Base-by-base conservation (phyloP, 768 basidiomycete species). In the Amanita rimosa region DNA sequence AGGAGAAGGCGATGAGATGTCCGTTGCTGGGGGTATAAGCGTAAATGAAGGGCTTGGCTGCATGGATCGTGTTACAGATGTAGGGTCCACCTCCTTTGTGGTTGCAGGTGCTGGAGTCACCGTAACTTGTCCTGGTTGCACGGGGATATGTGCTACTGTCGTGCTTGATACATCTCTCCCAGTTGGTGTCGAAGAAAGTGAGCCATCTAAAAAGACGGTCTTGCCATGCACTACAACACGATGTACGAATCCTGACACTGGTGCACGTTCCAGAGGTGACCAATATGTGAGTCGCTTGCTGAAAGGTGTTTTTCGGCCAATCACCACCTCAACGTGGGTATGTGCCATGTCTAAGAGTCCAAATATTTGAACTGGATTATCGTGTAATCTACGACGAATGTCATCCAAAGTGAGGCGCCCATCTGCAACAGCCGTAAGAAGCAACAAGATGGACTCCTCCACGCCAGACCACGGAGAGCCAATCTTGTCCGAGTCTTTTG, bases 281-380 rank as follows among this genome's bases (percentile, higher is more conserved):
- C 95, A 99, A 44, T 69, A 70, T 17, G 65, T 64, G 6, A 66
- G 58, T 19, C 71, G 69, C 46, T 67, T 64, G 11, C 60, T 62
- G 62, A 88, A 89, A 37, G 69, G 66, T 16, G 75, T 71, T 49
- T 72, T 74, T 45, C 96, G 80, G 49, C 89, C 87, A 22, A 96
- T 69, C 54, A 94, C 89, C 39, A 99, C 89, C 60, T 99, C 96
- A 33, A 96, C 88, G 54, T 83, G 85, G 1, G 93, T 92, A 52
- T 90, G 77, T 4, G 75, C 60, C 59, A 91, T 89, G 53, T 96
- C 91, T 0, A 90, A 83, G 10, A 98, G 74, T 29, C 83, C 84
- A 61, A 98, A 96, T 60, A 99, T 97, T 35, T 79, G 75, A 16
- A 86, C 76, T 1, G 96, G 95, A 64, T 96, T 97, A 58, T 97